phyloP scores from a whole-genome alignment of 2,329 filamentous ascomycete species.

The Fusarium nematophilum region DNA sequence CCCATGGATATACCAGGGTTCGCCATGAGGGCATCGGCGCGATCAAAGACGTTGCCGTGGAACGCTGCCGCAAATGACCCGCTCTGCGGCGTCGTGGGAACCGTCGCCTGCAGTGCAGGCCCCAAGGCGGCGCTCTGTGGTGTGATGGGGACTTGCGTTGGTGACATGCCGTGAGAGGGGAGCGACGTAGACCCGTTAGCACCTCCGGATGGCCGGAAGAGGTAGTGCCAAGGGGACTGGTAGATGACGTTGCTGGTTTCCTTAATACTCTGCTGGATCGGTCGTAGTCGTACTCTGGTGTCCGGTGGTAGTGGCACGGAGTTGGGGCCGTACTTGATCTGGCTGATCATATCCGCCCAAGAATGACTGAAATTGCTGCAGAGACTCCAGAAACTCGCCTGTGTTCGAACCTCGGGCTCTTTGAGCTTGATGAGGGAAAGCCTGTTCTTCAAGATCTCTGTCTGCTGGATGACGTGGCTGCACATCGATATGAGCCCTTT shows the following conservation, averaged over 20 bases:
- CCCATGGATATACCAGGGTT: conserved; percentile 69
- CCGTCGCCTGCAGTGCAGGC: conserved; percentile 89
- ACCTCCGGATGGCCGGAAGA: conserved; percentile 43
- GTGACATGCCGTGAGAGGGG: conserved; percentile 44
- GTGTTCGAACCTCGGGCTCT: conserved; percentile 78
- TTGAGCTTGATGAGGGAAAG: conserved; percentile 85
- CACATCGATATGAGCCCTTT: conserved; percentile 78
- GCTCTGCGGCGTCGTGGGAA: conserved; percentile 76
- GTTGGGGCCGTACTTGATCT: conserved; percentile 67
- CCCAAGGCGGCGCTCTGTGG: conserved; percentile 90
- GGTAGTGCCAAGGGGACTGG: conserved; percentile 67
- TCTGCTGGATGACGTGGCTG: conserved; percentile 75
- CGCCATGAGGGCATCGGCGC: conserved; percentile 67
- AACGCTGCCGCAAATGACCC: conserved; percentile 67
- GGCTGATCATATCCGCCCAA: conserved; percentile 74
- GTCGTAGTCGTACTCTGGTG: conserved; percentile 78
- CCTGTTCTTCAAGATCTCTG: conserved; percentile 77
- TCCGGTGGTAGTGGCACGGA: conserved; percentile 69
- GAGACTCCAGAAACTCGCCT: conserved; percentile 72
- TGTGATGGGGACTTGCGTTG: conserved; percentile 73
- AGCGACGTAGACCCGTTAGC: conserved; percentile 34
- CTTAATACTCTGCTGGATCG: conserved; percentile 84
- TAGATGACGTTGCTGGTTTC: conserved; percentile 80
- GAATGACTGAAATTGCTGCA: conserved; percentile 80
- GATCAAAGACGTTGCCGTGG: conserved; percentile 69